These are phyloP conservation scores for Exophiala spinifera DNA, from an alignment of 2,329 filamentous ascomycete species.

Conservation along the genomic window DNA sequence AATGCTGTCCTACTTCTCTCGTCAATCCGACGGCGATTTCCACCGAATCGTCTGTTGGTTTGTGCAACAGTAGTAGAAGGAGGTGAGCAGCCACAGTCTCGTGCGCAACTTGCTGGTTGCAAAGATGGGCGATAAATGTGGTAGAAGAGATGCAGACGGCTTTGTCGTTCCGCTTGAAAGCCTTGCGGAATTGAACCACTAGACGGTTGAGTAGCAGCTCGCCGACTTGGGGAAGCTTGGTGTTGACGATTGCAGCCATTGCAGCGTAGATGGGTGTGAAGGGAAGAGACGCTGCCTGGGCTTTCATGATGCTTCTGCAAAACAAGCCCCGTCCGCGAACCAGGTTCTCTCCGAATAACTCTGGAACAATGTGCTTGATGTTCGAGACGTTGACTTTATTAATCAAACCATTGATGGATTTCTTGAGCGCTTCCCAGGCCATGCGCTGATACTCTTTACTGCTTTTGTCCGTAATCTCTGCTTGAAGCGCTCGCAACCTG, in stretches of 20 bases:
- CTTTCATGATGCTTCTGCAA: constrained; percentile 97
- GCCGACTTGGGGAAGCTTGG: constrained; percentile 90
- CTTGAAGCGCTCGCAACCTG: constrained; percentile 83
- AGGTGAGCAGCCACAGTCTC: constrained; percentile 94
- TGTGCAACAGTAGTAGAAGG: constrained; percentile 83
- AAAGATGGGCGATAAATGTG: constrained; percentile 90
- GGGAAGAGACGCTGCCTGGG: constrained; percentile 88
- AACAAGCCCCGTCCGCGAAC: constrained; percentile 88
- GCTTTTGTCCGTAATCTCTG: constrained; percentile 92
- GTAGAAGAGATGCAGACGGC: constrained; percentile 89
- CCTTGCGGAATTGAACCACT: constrained; percentile 90
- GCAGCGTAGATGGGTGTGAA: constrained; percentile 96
- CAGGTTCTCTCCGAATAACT: constrained; percentile 92
- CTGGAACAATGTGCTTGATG: constrained; percentile 95
- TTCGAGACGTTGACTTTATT: constrained; percentile 99
- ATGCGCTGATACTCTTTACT: constrained; percentile 98
- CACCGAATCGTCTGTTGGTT: constrained; percentile 94
- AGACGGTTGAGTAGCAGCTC: constrained; percentile 83
- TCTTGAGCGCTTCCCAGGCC: constrained; percentile 98
- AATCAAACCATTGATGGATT: constrained; percentile 96
- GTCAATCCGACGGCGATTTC: constrained; percentile 95
- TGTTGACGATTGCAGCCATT: constrained; percentile 95
- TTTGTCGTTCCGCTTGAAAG: constrained; percentile 95
- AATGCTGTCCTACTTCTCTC: constrained; percentile 85
- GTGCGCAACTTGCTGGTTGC: constrained; percentile 93